Evolutionary conservation across 2,329 filamentous ascomycete genomes (phyloP).

Genomic region (Aureobasidium sp.): DNA sequence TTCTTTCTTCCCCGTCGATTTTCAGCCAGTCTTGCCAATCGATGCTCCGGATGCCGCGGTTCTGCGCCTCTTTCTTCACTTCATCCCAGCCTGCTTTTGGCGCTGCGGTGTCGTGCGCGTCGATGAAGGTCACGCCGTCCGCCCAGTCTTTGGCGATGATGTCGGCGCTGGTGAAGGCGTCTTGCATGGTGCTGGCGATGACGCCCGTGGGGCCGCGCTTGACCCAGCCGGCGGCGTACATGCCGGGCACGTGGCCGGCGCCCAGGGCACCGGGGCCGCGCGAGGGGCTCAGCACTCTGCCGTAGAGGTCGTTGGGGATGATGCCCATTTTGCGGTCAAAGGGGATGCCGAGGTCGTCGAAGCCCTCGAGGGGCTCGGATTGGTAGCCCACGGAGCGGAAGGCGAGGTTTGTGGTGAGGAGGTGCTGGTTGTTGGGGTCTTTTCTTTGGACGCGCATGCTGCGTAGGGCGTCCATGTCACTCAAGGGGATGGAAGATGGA

Average conservation of each 20-base stretch:
- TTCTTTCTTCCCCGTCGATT: conserved; percentile 71
- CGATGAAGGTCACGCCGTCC: conserved; percentile 38
- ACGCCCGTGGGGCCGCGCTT: conserved; percentile 91
- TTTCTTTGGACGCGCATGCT: conserved; percentile 13
- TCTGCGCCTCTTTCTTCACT: conserved; percentile 52
- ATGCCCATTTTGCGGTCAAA: conserved; percentile 69
- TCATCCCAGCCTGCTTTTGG: conserved; percentile 63
- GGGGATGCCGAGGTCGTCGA: conserved; percentile 62
- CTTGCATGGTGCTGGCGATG: conserved; percentile 91
- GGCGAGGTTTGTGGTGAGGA: conserved; percentile 58
- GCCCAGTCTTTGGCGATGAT: conserved; percentile 73
- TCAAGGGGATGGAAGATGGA: conserved; percentile 32
- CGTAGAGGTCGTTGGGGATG: conserved; percentile 72
- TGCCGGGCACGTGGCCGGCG: conserved; percentile 51
- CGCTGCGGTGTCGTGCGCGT: conserved; percentile 24
- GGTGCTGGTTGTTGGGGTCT: not conserved
- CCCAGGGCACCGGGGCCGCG: conserved; percentile 34
- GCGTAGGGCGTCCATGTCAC: conserved; percentile 8
- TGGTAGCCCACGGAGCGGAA: conserved; percentile 97
- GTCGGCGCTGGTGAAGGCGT: conserved; percentile 84
- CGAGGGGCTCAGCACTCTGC: conserved; percentile 52
- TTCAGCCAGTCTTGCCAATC: conserved; percentile 78
- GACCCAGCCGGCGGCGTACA: conserved; percentile 95
- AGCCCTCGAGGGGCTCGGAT: conserved; percentile 65
- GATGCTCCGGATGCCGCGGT: conserved; percentile 52